Conservation (phyloP, 2,329 filamentous ascomycete species). For the Sporothrix dimorphospora region DNA sequence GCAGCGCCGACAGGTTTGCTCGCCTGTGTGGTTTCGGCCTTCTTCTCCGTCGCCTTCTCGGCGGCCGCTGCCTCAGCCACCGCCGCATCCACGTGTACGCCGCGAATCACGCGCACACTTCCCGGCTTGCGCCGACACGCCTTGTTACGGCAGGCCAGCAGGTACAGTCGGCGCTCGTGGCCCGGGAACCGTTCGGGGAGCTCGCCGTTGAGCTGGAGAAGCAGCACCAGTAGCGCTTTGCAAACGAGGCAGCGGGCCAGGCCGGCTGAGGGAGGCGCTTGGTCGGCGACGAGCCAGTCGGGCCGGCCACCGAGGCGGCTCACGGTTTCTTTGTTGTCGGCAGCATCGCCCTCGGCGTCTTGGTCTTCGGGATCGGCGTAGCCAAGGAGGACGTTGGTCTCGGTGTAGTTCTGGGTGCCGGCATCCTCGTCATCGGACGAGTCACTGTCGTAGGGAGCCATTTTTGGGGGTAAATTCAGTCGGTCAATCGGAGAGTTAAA, state of each 20-base stretch:
- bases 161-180: slow-evolving; percentile 84
- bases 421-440: slow-evolving; percentile 72
- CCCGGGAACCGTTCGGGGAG: slow-evolving; percentile 83
- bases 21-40: slow-evolving; percentile 40
- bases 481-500: not conserved
- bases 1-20: slow-evolving; percentile 39
- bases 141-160: slow-evolving; percentile 79
- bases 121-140: slow-evolving; percentile 81
- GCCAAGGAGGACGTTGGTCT: slow-evolving; percentile 87
- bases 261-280: slow-evolving; percentile 70
- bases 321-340: slow-evolving; percentile 65
- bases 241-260: slow-evolving; percentile 87
- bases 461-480: no score
- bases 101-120: slow-evolving; percentile 75
- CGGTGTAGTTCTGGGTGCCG: slow-evolving; percentile 58
- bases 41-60: slow-evolving; percentile 40
- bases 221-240: slow-evolving; percentile 77
- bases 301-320: slow-evolving; percentile 87
- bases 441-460: slow-evolving; percentile 86
- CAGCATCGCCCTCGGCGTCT: not conserved
- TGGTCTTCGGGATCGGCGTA: slow-evolving; percentile 66
- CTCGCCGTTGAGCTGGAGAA: slow-evolving; percentile 90
- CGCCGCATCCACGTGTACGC: slow-evolving; percentile 54
- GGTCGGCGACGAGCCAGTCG: slow-evolving; percentile 77
- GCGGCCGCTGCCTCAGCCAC: slow-evolving; percentile 37